Evolutionary conservation across 768 basidiomycete genomes (phyloP), one percentile per base, ranked within the genome.

Genomic region (Kondoa malvinella): DNA sequence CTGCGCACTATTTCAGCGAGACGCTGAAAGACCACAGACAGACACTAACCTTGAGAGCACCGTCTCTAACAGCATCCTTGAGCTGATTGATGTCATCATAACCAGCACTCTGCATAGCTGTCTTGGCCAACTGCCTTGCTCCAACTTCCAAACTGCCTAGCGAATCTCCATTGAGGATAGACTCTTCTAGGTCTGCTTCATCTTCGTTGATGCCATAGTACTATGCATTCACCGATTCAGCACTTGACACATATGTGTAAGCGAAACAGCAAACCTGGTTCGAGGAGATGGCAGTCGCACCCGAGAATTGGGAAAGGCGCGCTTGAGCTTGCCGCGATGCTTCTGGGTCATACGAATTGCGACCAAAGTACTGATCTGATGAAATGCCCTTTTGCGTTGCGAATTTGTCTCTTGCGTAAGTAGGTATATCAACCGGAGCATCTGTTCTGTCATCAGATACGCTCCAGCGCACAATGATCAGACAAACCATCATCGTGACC

Each of bases 291-390:
- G 69, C 60, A 56, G 59, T 70, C 2, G 69, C 69, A 25, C 94
- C 94, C 73, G 85, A 84, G 84, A 99, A 99, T 56, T 83, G 80
- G 73, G 86, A 83, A 56, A 96, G 80, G 1, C 94, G 85, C 14
- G 82, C 78, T 74, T 89, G 87, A 3, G 92, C 92, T 78, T 96
- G 91, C 59, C 80, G 78, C 56, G 82, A 74, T 2, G 84, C 81
- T 40, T 76, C 74, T 1, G 89, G 84, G 75, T 97, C 92, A 78
- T 95, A 96, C 26, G 85, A 77, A 62, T 87, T 87, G 56, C 94
- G 83, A 27, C 86, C 90, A 76, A 97, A 97, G 80, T 87, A 96
- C 88, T 92, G 91, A 75, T 97, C 95, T 2, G 91, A 94, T 3
- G 92, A 96, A 76, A 99, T 99, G 66, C 84, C 91, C 78, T 96